phyloP scores from a whole-genome alignment of 352 stramenopile genomes.

The Thalassiosira mediterranea region DNA sequence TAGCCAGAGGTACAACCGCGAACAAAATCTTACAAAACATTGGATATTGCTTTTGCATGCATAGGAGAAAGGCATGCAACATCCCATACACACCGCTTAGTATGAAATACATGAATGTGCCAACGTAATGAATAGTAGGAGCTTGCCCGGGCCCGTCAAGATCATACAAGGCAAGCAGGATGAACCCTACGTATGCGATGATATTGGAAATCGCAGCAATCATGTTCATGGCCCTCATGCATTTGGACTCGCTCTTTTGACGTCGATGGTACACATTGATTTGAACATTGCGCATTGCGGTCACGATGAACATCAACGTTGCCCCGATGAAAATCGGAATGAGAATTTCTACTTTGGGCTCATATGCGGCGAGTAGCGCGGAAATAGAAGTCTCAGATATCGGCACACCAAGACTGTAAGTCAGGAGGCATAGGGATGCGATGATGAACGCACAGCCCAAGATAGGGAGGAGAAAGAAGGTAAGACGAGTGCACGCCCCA shows the following conservation, averaged over 20 bases:
- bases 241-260: slow-evolving; percentile 31
- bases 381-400: slow-evolving; percentile 34
- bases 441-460: slow-evolving; percentile 32
- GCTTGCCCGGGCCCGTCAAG: slow-evolving; percentile 23
- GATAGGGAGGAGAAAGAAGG: slow-evolving; percentile 26
- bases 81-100: slow-evolving; percentile 32
- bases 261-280: slow-evolving; percentile 46
- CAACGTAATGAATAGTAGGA: slow-evolving; percentile 24
- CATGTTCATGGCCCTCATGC: slow-evolving; percentile 32
- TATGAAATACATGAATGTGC: slow-evolving; percentile 35
- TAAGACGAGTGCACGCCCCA: slow-evolving; percentile 9
- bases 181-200: slow-evolving; percentile 11
- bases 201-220: slow-evolving; percentile 31
- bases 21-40: slow-evolving; percentile 35
- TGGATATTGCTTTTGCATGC: slow-evolving; percentile 45
- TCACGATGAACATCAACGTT: slow-evolving; percentile 28
- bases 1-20: slow-evolving; percentile 17
- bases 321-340: slow-evolving; percentile 21
- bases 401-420: slow-evolving; percentile 9
- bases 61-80: slow-evolving; percentile 34
- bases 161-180: slow-evolving; percentile 27
- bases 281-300: slow-evolving; percentile 39
- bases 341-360: slow-evolving; percentile 28
- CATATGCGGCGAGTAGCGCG: slow-evolving; percentile 22
- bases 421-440: slow-evolving; percentile 25